These are phyloP conservation scores for Stemphylium vesicarium DNA, from an alignment of 2,329 filamentous ascomycete species.

Conservation along the genomic window DNA sequence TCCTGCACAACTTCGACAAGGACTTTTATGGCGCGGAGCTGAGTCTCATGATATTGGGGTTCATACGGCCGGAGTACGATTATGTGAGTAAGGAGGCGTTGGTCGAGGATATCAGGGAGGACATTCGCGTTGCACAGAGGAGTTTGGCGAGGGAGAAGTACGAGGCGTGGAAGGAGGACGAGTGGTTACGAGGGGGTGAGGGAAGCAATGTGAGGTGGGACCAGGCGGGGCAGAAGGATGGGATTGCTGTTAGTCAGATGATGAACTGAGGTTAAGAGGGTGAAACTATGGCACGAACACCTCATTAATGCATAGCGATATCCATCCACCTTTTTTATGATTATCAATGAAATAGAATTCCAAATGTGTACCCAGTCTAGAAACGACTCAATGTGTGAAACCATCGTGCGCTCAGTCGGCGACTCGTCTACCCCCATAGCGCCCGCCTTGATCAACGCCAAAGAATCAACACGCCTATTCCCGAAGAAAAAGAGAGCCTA, in stretches of 20 bases:
- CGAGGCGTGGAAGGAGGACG: constrained; percentile 56
- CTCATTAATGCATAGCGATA: neutral
- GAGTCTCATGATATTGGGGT: constrained; percentile 81
- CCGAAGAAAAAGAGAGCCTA: neutral
- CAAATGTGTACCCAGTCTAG: neutral
- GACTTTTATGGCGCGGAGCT: constrained; percentile 89
- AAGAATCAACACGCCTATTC: too few species aligned
- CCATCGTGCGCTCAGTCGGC: neutral
- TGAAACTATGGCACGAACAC: neutral
- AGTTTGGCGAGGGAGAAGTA: constrained; percentile 74
- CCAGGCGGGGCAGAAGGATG: constrained; percentile 16
- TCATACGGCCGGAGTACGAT: constrained; percentile 87
- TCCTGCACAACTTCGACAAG: constrained; percentile 75
- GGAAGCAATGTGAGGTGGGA: constrained; percentile 6
- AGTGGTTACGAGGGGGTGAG: constrained; percentile 40
- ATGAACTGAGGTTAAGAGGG: constrained; percentile 7
- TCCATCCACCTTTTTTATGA: neutral
- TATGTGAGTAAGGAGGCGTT: constrained; percentile 84
- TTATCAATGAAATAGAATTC: too few species aligned
- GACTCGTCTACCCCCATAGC: too few species aligned
- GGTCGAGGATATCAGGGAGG: constrained; percentile 84
- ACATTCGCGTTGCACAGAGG: constrained; percentile 80
- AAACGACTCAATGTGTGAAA: neutral
- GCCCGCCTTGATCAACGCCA: too few species aligned
- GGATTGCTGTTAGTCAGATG: constrained; percentile 18